Evolutionary conservation across 257 asterid species (phyloP).

Genomic region (Sherardia arvensis): DNA sequence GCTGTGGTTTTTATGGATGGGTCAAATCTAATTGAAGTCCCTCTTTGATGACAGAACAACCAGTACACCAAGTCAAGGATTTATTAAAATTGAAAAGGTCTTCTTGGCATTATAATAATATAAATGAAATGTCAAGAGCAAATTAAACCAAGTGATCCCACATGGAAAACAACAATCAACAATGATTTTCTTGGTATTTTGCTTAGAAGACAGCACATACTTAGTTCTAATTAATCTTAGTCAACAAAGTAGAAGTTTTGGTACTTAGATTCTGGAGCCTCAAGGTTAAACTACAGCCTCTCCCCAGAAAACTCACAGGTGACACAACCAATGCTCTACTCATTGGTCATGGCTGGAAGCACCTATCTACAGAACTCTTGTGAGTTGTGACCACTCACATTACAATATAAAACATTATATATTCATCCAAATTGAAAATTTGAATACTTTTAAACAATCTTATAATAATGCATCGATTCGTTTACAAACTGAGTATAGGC

Average conservation of each 20-base stretch:
- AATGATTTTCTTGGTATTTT: slow-evolving; percentile 10
- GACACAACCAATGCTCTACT: slow-evolving; percentile 4
- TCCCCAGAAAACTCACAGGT: background rate
- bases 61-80: background rate
- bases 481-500: no score
- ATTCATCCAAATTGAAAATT: background rate
- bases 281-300: background rate
- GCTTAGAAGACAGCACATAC: slow-evolving; percentile 2
- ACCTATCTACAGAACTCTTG: background rate
- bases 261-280: slow-evolving; percentile 5
- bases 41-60: background rate
- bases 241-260: slow-evolving; percentile 7
- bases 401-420: background rate
- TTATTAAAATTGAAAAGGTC: background rate
- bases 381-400: background rate
- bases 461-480: no score
- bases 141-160: background rate
- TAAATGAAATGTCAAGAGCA: background rate
- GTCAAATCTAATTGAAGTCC: slow-evolving; percentile 8
- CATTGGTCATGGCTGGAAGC: background rate
- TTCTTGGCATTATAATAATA: background rate
- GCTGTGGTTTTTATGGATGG: background rate
- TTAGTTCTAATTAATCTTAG: slow-evolving; percentile 6
- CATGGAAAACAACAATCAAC: slow-evolving; percentile 4
- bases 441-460: no score